phyloP scores from a whole-genome alignment of 2,329 filamentous ascomycete species.

The Xylariaceae sp. region DNA sequence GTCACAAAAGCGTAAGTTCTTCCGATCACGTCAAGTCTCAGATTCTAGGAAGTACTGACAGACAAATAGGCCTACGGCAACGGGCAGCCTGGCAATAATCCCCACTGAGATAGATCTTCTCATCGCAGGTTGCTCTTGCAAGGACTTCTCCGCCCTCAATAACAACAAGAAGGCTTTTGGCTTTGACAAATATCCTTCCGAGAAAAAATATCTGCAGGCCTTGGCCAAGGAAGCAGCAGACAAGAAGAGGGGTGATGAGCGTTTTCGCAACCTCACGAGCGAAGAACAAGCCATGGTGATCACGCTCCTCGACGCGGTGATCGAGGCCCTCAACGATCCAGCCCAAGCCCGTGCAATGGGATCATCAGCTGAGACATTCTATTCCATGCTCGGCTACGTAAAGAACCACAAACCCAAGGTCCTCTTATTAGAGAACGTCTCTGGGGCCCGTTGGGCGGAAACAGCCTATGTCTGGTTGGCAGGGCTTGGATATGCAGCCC shows the following conservation, averaged over 20 bases:
- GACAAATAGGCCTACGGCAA: conserved; percentile 47
- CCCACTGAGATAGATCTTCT: conserved; percentile 56
- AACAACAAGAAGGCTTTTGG: conserved; percentile 29
- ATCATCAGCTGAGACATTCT: conserved; percentile 60
- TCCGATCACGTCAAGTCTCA: not conserved
- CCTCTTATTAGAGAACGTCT: conserved; percentile 67
- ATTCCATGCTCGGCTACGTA: conserved; percentile 51
- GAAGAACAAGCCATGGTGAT: not conserved
- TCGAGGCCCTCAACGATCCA: conserved; percentile 33
- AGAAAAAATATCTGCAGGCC: too few relatives aligned
- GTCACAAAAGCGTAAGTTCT: conserved; percentile 35
- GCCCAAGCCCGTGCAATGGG: conserved; percentile 51
- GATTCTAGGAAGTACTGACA: not conserved
- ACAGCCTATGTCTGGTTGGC: conserved; percentile 34
- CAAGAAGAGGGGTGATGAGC: not conserved
- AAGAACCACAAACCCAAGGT: conserved; percentile 49
- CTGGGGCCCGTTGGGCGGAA: conserved; percentile 48
- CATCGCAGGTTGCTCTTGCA: conserved; percentile 67
- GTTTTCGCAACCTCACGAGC: too few relatives aligned
- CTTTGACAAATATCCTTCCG: too few relatives aligned
- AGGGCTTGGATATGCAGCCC: conserved; percentile 47
- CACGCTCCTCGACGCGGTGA: conserved; percentile 2
- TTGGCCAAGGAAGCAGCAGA: not conserved
- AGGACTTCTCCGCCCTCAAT: conserved; percentile 66
- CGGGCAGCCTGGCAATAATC: conserved; percentile 50